Base-by-base conservation (phyloP, 176 grass and related monocot genomes). In the Oryza longistaminata region DNA sequence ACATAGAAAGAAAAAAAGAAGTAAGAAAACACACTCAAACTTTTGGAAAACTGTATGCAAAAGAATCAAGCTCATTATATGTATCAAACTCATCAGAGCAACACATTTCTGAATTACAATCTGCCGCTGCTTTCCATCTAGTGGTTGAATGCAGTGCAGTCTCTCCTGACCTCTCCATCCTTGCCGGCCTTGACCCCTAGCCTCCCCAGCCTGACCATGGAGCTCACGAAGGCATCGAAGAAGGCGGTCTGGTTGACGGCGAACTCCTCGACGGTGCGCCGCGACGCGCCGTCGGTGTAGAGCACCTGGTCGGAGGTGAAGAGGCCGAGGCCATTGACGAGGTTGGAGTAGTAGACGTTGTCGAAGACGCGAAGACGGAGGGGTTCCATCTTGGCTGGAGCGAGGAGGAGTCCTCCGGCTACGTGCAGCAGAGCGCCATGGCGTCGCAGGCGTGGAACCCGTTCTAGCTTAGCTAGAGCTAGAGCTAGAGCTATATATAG, bases 301-400 rank as follows among this genome's bases (percentile, higher is more conserved):
- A 97, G 78, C 74, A 74, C 87, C 88, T 86, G 55, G 55, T 97
- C 95, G 72, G 95, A 97, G 64, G 95, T 90, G 84, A 97, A 87
- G 64, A 97, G 87, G 15, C 95, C 95, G 11, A 88, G 31, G 19
- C 92, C 92, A 1, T 88, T 34, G 31, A 74, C 16, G 64, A 97
- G 87, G 71, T 97, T 95, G 15, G 16, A 1, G 85, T 73, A 97
- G 77, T 88, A 97, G 11, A 44, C 0, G 85, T 95, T 97, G 83
- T 97, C 95, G 68, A 97, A 97, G 43, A 35, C 82, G 26, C 26
- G 0, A 43, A 48, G 60, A 0, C 35, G 15, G 74, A 74, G 21
- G 68, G 61, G 60, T 31, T 82, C 49, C 35, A 44, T 29, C 70
- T 26, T 21, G 72, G 16, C 9, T 90, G 84, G 88, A 87, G 68